Evolutionary conservation across 768 basidiomycete genomes (phyloP).

Genomic region (Psilocybe subaeruginosa): DNA sequence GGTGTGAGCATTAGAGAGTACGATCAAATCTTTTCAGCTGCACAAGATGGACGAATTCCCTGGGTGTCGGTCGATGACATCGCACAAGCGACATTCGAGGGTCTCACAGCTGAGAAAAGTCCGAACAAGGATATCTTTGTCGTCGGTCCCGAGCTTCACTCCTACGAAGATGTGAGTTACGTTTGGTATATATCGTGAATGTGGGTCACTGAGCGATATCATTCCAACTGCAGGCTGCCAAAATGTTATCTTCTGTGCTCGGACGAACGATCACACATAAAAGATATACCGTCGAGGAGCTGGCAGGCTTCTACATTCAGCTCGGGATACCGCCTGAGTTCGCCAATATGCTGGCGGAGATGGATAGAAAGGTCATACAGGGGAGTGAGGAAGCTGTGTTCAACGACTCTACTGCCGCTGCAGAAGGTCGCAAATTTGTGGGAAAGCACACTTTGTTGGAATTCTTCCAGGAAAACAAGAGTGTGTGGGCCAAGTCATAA

Average conservation of each 20-base stretch:
- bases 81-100: neutral
- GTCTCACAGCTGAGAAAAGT: neutral
- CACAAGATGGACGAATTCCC: neutral
- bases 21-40: neutral
- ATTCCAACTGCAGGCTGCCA: neutral
- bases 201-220: neutral
- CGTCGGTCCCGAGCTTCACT: neutral
- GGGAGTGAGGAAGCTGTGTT: slow-evolving; percentile 1
- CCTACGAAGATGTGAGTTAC: neutral
- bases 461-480: neutral
- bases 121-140: neutral
- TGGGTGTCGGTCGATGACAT: slow-evolving; percentile 1
- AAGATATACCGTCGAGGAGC: neutral
- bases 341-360: neutral
- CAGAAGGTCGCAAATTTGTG: neutral
- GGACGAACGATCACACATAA: neutral
- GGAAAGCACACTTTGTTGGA: slow-evolving; percentile 4
- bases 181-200: neutral
- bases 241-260: neutral
- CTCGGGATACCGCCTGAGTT: neutral
- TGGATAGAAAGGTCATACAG: neutral
- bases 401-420: neutral
- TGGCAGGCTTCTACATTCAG: neutral
- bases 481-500: neutral
- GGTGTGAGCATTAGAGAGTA: neutral